phyloP scores from a whole-genome alignment of 768 basidiomycete species.

The Amanita pseudoporphyria region DNA sequence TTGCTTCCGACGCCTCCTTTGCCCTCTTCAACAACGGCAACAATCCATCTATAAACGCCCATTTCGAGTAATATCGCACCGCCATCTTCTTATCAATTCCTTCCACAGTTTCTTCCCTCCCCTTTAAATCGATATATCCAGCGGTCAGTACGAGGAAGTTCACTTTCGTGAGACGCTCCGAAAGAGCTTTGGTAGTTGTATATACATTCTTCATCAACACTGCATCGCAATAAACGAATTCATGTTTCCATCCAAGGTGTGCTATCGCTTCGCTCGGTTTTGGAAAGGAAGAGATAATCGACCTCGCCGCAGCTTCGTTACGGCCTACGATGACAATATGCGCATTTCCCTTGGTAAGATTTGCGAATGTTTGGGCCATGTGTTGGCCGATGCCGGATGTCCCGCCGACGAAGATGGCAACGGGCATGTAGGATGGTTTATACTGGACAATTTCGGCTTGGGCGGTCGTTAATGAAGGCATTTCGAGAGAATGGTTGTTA shows the following conservation, averaged over 20 bases:
- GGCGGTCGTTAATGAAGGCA: conserved; percentile 14
- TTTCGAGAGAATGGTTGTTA: background rate
- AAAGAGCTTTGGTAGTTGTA: conserved; percentile 20
- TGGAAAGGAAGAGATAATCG: conserved; percentile 24
- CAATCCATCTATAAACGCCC: conserved; percentile 28
- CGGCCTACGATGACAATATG: conserved; percentile 34
- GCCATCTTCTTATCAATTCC: conserved; percentile 32
- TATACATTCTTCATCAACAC: conserved; percentile 29
- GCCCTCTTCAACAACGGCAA: conserved; percentile 27
- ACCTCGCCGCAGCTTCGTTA: conserved; percentile 26
- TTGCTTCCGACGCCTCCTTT: conserved; percentile 12
- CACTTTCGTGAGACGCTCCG: conserved; percentile 22
- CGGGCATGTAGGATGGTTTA: conserved; percentile 15
- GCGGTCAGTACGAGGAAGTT: conserved; percentile 32
- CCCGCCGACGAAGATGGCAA: conserved; percentile 19
- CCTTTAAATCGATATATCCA: conserved; percentile 17
- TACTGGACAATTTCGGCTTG: conserved; percentile 16
- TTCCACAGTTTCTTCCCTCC: conserved; percentile 29
- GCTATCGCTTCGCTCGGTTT: conserved; percentile 11
- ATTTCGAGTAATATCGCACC: conserved; percentile 30
- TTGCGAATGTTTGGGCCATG: conserved; percentile 25
- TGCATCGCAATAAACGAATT: conserved; percentile 33
- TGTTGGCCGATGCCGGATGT: conserved; percentile 26
- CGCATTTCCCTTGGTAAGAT: conserved; percentile 28
- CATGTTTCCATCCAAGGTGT: conserved; percentile 16